A percentile compares a stretch with the other conserved stretches of the same genome.
These are phyloP conservation scores for Penicillium capsulatum DNA, from an alignment of 2,329 filamentous ascomycete species.

Conservation along the genomic window DNA sequence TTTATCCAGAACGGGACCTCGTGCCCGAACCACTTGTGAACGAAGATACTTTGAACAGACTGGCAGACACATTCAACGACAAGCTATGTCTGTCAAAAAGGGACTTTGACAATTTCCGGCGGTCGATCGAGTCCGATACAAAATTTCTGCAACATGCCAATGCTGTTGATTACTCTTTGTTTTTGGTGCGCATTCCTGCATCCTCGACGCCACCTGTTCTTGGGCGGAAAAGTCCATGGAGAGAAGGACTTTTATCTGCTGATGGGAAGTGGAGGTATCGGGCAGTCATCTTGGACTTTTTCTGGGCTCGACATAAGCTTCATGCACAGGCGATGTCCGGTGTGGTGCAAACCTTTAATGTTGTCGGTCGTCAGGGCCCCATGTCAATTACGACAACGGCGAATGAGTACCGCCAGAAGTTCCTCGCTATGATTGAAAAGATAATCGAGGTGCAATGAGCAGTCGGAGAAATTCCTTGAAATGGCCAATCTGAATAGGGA, in stretches of 20 bases:
- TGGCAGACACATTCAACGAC: constrained; percentile 65
- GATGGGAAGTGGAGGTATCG: constrained; percentile 66
- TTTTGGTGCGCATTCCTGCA: constrained; percentile 58
- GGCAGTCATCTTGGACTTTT: constrained; percentile 67
- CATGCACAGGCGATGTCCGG: constrained; percentile 63
- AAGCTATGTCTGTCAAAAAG: constrained; percentile 56
- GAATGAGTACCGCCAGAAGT: constrained; percentile 61
- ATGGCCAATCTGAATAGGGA: neutral
- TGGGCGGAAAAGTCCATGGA: constrained; percentile 49
- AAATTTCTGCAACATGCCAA: constrained; percentile 59
- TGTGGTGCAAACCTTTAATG: constrained; percentile 61
- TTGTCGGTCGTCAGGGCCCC: constrained; percentile 59
- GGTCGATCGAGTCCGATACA: constrained; percentile 58
- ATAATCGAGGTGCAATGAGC: constrained; percentile 38
- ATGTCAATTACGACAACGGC: constrained; percentile 72
- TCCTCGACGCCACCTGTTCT: constrained; percentile 33
- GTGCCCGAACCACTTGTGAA: constrained; percentile 60
- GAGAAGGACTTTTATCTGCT: constrained; percentile 56
- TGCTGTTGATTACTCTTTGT: constrained; percentile 71
- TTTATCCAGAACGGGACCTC: constrained; percentile 70
- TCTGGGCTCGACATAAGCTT: constrained; percentile 70
- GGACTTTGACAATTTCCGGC: constrained; percentile 55
- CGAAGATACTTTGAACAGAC: constrained; percentile 60
- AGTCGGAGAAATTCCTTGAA: neutral
- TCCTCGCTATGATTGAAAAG: constrained; percentile 50